Evolutionary conservation across 345 rosid species (phyloP).

Genomic region (Citrus mangshanensis): DNA sequence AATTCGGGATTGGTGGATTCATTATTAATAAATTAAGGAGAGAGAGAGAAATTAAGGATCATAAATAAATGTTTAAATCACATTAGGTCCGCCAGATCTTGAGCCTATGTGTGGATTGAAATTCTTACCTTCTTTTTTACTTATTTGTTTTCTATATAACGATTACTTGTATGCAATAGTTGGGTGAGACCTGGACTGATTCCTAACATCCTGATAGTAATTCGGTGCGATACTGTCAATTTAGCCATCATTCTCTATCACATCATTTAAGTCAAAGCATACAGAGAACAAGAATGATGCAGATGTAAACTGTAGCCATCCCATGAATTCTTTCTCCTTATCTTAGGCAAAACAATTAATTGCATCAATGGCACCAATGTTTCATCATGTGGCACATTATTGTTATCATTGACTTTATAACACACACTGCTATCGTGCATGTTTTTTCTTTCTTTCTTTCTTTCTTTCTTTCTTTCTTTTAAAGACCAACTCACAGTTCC

Average conservation of each 20-base stretch:
- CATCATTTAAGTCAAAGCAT: background rate
- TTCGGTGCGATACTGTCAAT: background rate
- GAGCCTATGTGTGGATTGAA: background rate
- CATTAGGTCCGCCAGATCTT: no score
- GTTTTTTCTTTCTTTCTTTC: background rate
- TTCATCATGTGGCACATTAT: background rate
- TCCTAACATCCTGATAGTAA: background rate
- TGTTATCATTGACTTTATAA: background rate
- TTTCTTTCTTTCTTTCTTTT: no score
- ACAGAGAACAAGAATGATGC: background rate
- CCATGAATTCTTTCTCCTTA: background rate
- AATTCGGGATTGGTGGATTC: no score
- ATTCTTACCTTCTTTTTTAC: background rate
- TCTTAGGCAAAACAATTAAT: background rate
- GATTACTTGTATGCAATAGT: background rate
- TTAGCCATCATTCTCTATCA: background rate
- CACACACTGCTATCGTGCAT: background rate
- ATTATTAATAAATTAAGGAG: no score
- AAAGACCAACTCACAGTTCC: background rate
- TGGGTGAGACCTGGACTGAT: background rate
- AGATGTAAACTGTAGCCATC: no score
- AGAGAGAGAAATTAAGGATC: no score
- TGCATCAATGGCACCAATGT: background rate
- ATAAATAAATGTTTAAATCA: no score
- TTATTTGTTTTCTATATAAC: background rate